Evolutionary conservation across 306 rosid genomes (phyloP).

Genomic region (Glycyrrhiza uralensis): DNA sequence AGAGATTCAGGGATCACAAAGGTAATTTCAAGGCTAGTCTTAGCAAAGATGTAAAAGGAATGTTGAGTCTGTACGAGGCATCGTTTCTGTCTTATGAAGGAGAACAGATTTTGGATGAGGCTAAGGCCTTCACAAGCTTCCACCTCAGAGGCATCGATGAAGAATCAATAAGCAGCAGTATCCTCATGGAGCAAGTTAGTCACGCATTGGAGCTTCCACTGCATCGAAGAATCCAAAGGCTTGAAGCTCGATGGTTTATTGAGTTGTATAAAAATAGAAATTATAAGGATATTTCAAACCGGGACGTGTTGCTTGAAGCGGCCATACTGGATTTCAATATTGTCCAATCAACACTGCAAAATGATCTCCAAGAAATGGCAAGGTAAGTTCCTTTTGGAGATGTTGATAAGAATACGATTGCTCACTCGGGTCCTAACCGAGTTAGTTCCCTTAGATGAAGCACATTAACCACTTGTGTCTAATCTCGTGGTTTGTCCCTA

Average conservation of each 20-base stretch:
- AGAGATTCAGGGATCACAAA: conserved; percentile 15
- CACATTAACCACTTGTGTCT: too few species aligned
- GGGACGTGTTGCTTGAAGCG: conserved; percentile 33
- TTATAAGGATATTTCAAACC: conserved; percentile 25
- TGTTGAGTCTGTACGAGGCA: conserved; percentile 58
- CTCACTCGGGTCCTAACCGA: too few species aligned
- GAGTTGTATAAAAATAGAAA: conserved; percentile 37
- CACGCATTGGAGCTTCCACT: conserved; percentile 51
- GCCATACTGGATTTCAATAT: conserved; percentile 55
- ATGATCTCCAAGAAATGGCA: conserved; percentile 45
- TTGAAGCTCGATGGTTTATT: conserved; percentile 51
- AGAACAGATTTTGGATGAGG: conserved; percentile 50
- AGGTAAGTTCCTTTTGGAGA: too few species aligned
- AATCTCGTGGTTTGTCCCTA: too few species aligned
- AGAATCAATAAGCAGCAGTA: background rate
- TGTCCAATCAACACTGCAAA: conserved; percentile 40
- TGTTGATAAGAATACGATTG: too few species aligned
- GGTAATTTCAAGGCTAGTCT: conserved; percentile 27
- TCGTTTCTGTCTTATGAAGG: conserved; percentile 43
- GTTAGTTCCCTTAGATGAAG: too few species aligned
- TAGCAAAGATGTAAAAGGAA: conserved; percentile 37
- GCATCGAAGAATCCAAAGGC: conserved; percentile 39
- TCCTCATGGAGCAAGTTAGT: conserved; percentile 20
- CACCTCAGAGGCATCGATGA: conserved; percentile 28
- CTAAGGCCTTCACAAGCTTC: conserved; percentile 30